Evolutionary conservation across 2,329 filamentous ascomycete genomes (phyloP).

Genomic region (Scedosporium apiospermum): DNA sequence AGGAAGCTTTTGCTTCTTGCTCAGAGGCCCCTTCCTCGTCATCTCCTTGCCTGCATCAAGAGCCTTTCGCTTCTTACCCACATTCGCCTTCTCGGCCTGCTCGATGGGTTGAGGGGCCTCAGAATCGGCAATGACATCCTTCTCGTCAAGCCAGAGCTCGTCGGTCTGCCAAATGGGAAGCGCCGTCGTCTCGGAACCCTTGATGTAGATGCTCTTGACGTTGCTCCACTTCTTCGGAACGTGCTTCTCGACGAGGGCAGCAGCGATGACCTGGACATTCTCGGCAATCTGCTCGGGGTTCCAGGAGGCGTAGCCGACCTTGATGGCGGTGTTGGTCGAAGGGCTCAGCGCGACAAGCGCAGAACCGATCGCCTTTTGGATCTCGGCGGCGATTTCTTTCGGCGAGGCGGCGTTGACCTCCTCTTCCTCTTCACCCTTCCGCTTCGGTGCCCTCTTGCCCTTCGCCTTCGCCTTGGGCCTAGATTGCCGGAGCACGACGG

Average conservation of each 20-base stretch:
- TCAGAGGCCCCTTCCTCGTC: slow-evolving; percentile 17
- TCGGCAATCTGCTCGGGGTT: slow-evolving; percentile 65
- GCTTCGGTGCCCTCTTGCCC: slow-evolving; percentile 32
- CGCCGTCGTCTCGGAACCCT: slow-evolving; percentile 78
- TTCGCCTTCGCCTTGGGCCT: slow-evolving; percentile 48
- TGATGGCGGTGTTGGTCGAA: slow-evolving; percentile 69
- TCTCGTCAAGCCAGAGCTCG: slow-evolving; percentile 78
- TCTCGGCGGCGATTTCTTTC: slow-evolving; percentile 65
- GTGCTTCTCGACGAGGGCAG: slow-evolving; percentile 64
- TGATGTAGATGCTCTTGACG: slow-evolving; percentile 77
- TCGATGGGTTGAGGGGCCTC: slow-evolving; percentile 35
- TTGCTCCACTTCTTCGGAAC: slow-evolving; percentile 83
- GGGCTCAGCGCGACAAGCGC: slow-evolving; percentile 74
- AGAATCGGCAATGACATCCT: slow-evolving; percentile 59
- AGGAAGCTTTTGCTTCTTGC: slow-evolving; percentile 35
- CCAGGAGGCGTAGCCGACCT: slow-evolving; percentile 68
- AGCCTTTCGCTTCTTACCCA: slow-evolving; percentile 52
- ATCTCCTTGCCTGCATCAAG: slow-evolving; percentile 21
- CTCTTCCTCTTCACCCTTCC: slow-evolving; percentile 8
- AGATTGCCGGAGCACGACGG: slow-evolving; percentile 56
- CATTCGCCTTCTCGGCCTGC: slow-evolving; percentile 41
- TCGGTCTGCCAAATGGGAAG: slow-evolving; percentile 92
- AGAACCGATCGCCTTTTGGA: slow-evolving; percentile 66
- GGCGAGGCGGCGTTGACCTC: slow-evolving; percentile 43
- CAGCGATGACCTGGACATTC: slow-evolving; percentile 67